Conservation (phyloP, 169 alveolate genomes). For the Plasmodium inui region DNA sequence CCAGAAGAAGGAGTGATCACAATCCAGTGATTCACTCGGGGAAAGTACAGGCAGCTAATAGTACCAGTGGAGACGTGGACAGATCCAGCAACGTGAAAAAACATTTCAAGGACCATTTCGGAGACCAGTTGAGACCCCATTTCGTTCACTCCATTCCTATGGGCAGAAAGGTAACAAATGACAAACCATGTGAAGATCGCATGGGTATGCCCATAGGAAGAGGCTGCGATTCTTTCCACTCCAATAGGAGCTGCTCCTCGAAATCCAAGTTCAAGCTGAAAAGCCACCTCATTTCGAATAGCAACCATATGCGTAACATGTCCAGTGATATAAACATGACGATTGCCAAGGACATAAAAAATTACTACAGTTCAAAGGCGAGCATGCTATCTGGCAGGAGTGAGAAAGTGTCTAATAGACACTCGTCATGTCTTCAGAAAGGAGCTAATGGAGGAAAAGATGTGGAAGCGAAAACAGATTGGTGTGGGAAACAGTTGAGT, state of each 20-base stretch:
- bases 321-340: slow-evolving; percentile 40
- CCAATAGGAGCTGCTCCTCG: slow-evolving; percentile 53
- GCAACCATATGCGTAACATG: slow-evolving; percentile 20
- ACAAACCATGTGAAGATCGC: background rate
- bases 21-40: background rate
- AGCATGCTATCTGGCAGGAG: slow-evolving; percentile 11
- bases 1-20: background rate
- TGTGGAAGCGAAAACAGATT: background rate
- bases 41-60: background rate
- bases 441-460: background rate
- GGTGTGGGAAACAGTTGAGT: background rate
- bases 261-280: slow-evolving; percentile 39
- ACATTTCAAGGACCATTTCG: no score
- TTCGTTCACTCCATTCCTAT: background rate
- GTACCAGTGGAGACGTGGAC: background rate
- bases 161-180: background rate
- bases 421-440: background rate
- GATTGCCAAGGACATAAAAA: slow-evolving; percentile 37
- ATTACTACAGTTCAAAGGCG: slow-evolving; percentile 26
- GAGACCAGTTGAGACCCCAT: background rate
- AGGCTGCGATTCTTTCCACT: background rate
- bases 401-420: background rate
- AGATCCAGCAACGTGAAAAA: background rate
- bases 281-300: slow-evolving; percentile 40
- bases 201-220: background rate